These are phyloP conservation scores for Cyberlindnera maclurae DNA, from an alignment of 805 yeast species.

Conservation along the genomic window DNA sequence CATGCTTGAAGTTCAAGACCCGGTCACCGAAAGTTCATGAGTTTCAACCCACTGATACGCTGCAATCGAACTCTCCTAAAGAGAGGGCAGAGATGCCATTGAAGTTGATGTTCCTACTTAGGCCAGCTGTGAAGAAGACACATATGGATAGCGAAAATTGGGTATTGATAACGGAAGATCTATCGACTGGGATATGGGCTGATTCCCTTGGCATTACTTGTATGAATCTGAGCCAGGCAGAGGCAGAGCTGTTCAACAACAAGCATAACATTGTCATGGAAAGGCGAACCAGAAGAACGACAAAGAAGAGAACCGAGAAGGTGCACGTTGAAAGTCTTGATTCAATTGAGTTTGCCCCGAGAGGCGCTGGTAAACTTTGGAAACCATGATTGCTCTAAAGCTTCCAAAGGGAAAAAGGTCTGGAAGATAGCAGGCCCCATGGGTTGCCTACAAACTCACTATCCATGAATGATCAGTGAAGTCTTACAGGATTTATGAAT, in stretches of 20 bases:
- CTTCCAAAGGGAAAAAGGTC: no score
- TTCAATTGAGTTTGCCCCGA: slow-evolving; percentile 47
- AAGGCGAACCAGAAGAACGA: not conserved
- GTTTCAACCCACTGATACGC: slow-evolving; percentile 25
- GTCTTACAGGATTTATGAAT: no score
- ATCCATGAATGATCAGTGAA: no score
- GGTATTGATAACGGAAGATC: slow-evolving; percentile 58
- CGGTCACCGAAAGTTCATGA: slow-evolving; percentile 42
- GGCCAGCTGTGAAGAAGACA: slow-evolving; percentile 52
- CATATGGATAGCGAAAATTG: slow-evolving; percentile 36
- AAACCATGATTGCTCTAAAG: slow-evolving; percentile 8
- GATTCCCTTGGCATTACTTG: slow-evolving; percentile 46
- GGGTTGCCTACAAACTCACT: no score
- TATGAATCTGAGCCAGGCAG: slow-evolving; percentile 45
- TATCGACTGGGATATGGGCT: slow-evolving; percentile 45
- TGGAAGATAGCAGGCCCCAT: no score
- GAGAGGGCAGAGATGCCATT: slow-evolving; percentile 38
- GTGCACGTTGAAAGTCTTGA: slow-evolving; percentile 37
- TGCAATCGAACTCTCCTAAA: not conserved
- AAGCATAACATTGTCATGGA: not conserved
- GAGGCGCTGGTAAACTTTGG: slow-evolving; percentile 59
- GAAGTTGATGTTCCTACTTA: slow-evolving; percentile 45
- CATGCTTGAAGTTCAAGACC: slow-evolving; percentile 37
- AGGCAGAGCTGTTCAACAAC: slow-evolving; percentile 17
- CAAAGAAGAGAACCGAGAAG: slow-evolving; percentile 1